Percentiles rank a stretch among this genome's conserved stretches.
These are phyloP conservation scores for Pythium rishiriense DNA, from an alignment of 352 stramenopile genomes.

Conservation along the genomic window DNA sequence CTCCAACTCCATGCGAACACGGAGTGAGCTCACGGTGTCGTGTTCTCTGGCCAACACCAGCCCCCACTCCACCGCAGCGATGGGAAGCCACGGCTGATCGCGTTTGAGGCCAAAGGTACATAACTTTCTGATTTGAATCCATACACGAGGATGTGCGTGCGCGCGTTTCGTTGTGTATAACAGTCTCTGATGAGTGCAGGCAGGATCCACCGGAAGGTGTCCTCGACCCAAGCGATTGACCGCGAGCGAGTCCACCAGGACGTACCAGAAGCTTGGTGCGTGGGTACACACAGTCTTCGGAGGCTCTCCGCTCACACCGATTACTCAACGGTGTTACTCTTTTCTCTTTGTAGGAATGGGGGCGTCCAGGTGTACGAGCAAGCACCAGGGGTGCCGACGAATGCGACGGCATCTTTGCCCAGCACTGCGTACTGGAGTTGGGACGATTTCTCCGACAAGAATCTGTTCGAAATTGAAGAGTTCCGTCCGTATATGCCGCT, in stretches of 20 bases:
- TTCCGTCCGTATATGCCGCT: conserved; percentile 77
- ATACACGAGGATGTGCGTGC: neutral
- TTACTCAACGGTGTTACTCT: neutral
- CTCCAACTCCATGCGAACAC: neutral
- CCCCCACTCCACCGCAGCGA: conserved; percentile 30
- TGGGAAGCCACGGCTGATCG: conserved; percentile 49
- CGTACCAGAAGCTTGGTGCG: conserved; percentile 35
- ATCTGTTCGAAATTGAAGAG: conserved; percentile 71
- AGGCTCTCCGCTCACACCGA: neutral
- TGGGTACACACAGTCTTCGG: neutral
- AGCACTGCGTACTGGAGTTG: conserved; percentile 54
- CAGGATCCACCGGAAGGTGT: conserved; percentile 37
- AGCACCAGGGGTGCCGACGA: conserved; percentile 14
- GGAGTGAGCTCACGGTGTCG: neutral
- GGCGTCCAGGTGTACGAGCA: conserved; percentile 73
- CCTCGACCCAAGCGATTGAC: conserved; percentile 28
- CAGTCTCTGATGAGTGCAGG: conserved; percentile 18
- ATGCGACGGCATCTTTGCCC: neutral
- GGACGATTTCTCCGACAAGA: conserved; percentile 45
- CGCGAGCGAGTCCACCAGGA: conserved; percentile 13
- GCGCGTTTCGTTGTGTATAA: neutral
- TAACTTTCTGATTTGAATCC: neutral
- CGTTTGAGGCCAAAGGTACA: conserved; percentile 76
- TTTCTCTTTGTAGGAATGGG: conserved; percentile 38
- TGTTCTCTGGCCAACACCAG: conserved; percentile 19